Conservation (phyloP, 1,139 yeast species). For the Pichia sp. region DNA sequence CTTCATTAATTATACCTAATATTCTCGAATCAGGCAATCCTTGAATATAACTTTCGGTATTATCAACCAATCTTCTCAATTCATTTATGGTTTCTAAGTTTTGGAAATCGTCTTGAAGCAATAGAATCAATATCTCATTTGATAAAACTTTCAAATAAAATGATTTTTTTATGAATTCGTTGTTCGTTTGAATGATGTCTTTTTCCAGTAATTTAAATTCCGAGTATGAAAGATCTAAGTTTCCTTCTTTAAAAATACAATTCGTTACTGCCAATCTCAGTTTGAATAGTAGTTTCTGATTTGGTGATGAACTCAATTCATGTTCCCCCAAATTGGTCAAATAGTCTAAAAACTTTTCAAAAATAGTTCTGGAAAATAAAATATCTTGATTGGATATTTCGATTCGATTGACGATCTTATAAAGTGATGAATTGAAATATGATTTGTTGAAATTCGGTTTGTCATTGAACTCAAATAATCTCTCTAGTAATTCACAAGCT, state of each 20-base stretch:
- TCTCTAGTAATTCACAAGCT: constrained; percentile 27
- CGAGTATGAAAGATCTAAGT: background rate
- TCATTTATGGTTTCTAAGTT: constrained; percentile 6
- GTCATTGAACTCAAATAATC: constrained; percentile 20
- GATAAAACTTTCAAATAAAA: constrained; percentile 39
- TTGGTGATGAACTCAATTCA: too few species aligned
- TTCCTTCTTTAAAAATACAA: background rate
- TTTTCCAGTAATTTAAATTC: background rate
- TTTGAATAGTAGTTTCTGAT: constrained; percentile 43
- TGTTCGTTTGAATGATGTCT: background rate
- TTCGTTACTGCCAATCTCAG: constrained; percentile 30
- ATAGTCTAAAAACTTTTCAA: background rate
- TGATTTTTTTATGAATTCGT: constrained; percentile 38
- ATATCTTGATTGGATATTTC: constrained; percentile 16
- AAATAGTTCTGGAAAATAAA: background rate
- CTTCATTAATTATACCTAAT: constrained; percentile 63
- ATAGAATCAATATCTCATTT: constrained; percentile 41
- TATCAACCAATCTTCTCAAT: constrained; percentile 14
- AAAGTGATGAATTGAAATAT: constrained; percentile 57
- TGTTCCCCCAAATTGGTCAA: constrained; percentile 21
- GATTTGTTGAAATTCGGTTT: constrained; percentile 26
- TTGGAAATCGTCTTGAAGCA: constrained; percentile 2
- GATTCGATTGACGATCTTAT: constrained; percentile 44
- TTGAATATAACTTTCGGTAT: constrained; percentile 25
- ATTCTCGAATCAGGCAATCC: constrained; percentile 73